A percentile compares a stretch with the other conserved stretches of the same genome.
phyloP scores from a whole-genome alignment of 345 rosid species.

The Gossypium arboreum region DNA sequence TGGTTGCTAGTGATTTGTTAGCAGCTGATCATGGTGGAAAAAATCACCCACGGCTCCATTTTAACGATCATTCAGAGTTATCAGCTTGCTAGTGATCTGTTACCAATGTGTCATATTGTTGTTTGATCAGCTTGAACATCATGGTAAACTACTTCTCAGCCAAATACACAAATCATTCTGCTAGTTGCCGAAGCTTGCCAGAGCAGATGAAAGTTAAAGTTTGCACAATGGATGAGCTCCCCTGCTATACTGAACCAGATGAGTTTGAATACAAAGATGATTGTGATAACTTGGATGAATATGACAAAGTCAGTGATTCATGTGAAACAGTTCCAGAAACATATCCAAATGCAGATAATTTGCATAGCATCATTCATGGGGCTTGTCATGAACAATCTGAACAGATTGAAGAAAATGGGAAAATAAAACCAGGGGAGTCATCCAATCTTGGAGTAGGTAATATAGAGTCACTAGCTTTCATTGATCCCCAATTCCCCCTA shows the following conservation, averaged over 20 bases:
- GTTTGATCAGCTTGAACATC: too few relatives aligned
- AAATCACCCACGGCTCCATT: background rate
- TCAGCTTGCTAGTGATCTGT: too few relatives aligned
- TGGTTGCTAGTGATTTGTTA: background rate
- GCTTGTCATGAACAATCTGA: background rate
- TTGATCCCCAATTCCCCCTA: background rate
- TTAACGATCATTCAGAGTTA: background rate
- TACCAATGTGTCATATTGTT: too few relatives aligned
- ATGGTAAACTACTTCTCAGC: conserved; percentile 56
- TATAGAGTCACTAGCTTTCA: background rate
- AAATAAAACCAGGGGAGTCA: background rate
- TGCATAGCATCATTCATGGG: background rate
- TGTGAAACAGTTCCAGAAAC: conserved; percentile 2
- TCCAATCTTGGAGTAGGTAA: background rate
- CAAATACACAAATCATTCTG: conserved; percentile 49
- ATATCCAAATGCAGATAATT: conserved; percentile 6
- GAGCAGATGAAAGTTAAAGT: conserved; percentile 49
- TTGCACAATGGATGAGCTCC: too few relatives aligned
- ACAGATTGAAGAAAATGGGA: background rate
- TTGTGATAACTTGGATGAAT: background rate
- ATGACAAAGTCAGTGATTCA: background rate
- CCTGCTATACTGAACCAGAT: too few relatives aligned
- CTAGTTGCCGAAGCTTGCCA: conserved; percentile 63
- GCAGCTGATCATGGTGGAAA: background rate
- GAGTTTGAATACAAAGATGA: background rate